Conservation (phyloP, 805 yeast species). For the Candida chilensis region DNA sequence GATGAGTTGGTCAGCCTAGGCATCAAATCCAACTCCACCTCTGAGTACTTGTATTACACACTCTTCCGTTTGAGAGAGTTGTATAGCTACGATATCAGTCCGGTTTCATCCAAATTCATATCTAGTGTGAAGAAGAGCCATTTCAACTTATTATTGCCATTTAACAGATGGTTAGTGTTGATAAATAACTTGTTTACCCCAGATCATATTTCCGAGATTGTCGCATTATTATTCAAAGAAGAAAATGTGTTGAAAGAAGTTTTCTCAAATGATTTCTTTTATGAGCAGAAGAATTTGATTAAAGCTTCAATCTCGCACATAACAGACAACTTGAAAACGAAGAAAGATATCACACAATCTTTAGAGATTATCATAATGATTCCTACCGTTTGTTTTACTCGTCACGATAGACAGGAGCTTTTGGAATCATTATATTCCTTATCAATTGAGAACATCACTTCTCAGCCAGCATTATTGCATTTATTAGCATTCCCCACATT, state of each 20-base stretch:
- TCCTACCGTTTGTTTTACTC: slow-evolving; percentile 41
- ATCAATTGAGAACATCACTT: slow-evolving; percentile 1
- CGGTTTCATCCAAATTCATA: slow-evolving; percentile 12
- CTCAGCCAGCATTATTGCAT: slow-evolving; percentile 20
- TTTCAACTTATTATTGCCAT: slow-evolving; percentile 11
- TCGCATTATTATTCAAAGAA: slow-evolving; percentile 15
- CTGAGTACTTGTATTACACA: slow-evolving; percentile 18
- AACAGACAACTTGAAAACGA: slow-evolving; percentile 2
- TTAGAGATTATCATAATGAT: slow-evolving; percentile 12
- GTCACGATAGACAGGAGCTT: slow-evolving; percentile 20
- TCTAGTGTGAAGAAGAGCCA: slow-evolving; percentile 7
- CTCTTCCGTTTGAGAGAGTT: slow-evolving; percentile 44
- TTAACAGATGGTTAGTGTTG: slow-evolving; percentile 50
- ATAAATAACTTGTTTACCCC: slow-evolving; percentile 21
- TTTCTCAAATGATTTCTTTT: slow-evolving; percentile 27
- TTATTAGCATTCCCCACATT: slow-evolving; percentile 43
- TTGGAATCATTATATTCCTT: slow-evolving; percentile 8
- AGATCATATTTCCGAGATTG: slow-evolving; percentile 15
- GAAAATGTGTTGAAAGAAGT: slow-evolving; percentile 11
- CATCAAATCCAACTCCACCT: slow-evolving; percentile 1
- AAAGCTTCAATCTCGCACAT: slow-evolving; percentile 13
- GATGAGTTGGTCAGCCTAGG: no score
- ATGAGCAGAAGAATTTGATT: slow-evolving; percentile 37
- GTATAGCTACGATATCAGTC: slow-evolving; percentile 13
- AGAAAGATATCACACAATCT: no score